phyloP scores from a whole-genome alignment of 768 basidiomycete species.

The Lentinula edodes region DNA sequence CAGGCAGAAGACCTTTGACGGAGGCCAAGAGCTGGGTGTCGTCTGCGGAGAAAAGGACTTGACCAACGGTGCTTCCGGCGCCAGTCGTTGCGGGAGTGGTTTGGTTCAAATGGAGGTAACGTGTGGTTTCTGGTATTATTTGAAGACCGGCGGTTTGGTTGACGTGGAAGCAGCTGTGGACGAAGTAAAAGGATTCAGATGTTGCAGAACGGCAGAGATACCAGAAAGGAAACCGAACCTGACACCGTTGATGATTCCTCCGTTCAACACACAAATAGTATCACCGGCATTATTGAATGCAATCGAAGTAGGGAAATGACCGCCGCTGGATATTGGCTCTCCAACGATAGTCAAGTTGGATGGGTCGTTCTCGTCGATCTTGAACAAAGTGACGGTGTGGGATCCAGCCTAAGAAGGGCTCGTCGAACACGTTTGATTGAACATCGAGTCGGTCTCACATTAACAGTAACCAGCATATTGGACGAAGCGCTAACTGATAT shows the following conservation, averaged over 20 bases:
- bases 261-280: constrained; percentile 28
- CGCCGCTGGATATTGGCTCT: constrained; percentile 25
- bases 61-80: constrained; percentile 31
- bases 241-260: constrained; percentile 28
- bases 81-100: constrained; percentile 47
- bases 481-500: constrained; percentile 12
- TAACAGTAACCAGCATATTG: constrained; percentile 15
- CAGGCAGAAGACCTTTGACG: constrained; percentile 34
- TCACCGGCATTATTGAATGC: constrained; percentile 24
- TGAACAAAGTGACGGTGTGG: constrained; percentile 29
- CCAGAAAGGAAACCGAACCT: constrained; percentile 15
- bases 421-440: not conserved
- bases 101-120: constrained; percentile 40
- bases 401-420: constrained; percentile 26
- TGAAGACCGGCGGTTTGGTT: constrained; percentile 36
- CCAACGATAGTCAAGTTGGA: constrained; percentile 23
- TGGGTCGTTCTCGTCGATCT: constrained; percentile 26
- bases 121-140: constrained; percentile 26
- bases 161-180: constrained; percentile 33
- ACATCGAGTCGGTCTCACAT: constrained; percentile 8
- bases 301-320: constrained; percentile 33
- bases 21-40: constrained; percentile 37
- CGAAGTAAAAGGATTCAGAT: not conserved
- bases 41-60: constrained; percentile 42
- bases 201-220: not conserved